Conservation (phyloP, 164 flowering plant species). For the Vitis cinerea region DNA sequence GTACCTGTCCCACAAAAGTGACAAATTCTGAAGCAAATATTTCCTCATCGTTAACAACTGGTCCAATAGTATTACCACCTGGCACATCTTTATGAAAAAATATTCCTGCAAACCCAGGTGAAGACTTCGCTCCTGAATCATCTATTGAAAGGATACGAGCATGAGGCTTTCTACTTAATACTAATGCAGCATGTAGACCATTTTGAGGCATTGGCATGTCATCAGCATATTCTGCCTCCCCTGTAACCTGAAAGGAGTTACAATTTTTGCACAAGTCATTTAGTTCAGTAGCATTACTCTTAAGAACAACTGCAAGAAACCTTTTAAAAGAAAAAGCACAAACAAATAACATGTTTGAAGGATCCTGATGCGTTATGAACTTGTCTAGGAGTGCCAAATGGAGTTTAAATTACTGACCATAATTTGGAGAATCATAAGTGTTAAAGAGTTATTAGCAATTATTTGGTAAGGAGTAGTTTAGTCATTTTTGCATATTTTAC, state of each 20-base stretch:
- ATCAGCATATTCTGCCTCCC: conserved; percentile 92
- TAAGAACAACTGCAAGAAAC: no score
- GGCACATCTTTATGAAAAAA: conserved; percentile 82
- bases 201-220: conserved; percentile 73
- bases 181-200: conserved; percentile 77
- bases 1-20: conserved; percentile 97
- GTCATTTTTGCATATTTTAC: no score
- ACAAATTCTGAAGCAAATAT: conserved; percentile 79
- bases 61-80: conserved; percentile 65
- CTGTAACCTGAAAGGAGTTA: conserved; percentile 60
- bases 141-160: conserved; percentile 80
- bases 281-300: no score
- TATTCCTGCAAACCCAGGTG: conserved; percentile 83
- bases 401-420: background rate
- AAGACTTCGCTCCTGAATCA: conserved; percentile 62
- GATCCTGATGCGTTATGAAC: no score
- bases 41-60: conserved; percentile 77
- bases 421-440: background rate
- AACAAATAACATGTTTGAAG: no score
- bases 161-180: conserved; percentile 83
- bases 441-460: no score
- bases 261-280: no score
- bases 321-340: no score
- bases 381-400: background rate
- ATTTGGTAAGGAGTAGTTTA: no score